Conservation (phyloP, 208 protist genomes). For the Trypanosoma theileri region DNA sequence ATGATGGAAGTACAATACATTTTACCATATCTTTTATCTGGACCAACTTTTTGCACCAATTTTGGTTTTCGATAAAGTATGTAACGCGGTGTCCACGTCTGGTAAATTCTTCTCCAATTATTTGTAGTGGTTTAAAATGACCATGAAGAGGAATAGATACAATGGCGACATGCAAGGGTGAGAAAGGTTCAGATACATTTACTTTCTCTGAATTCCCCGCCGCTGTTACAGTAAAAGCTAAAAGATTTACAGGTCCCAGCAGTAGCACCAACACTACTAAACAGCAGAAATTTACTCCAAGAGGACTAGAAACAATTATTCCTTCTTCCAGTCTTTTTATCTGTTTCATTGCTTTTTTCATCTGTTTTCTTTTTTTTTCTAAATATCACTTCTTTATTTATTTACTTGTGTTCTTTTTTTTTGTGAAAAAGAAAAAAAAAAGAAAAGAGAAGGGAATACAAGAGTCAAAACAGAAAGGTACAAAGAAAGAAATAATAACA, state of each 20-base stretch:
- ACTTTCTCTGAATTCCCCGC: constrained; percentile 5
- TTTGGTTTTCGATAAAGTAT: constrained; percentile 39
- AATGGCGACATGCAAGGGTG: constrained; percentile 51
- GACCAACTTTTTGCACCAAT: constrained; percentile 39
- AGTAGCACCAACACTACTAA: too few species aligned
- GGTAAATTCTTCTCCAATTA: constrained; percentile 43
- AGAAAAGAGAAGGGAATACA: constrained; percentile 2
- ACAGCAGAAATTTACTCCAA: too few species aligned
- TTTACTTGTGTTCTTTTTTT: constrained; percentile 2
- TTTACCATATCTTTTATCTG: constrained; percentile 17
- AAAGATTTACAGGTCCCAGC: not conserved
- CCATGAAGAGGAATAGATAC: constrained; percentile 49
- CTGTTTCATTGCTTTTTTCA: not conserved
- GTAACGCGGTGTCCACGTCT: constrained; percentile 52
- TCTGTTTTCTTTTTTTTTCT: constrained; percentile 12
- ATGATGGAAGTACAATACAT: constrained; percentile 32
- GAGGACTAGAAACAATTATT: too few species aligned
- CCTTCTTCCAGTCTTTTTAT: too few species aligned
- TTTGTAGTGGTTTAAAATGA: constrained; percentile 46
- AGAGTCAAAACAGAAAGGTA: not conserved
- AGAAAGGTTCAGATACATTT: constrained; percentile 16
- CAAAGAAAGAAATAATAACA: too few species aligned
- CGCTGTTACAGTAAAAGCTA: not conserved
- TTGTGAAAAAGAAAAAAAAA: constrained; percentile 6
- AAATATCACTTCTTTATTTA: too few species aligned